Base-by-base conservation (phyloP, 768 basidiomycete genomes). In the Erythrobasidium yunnanense region DNA sequence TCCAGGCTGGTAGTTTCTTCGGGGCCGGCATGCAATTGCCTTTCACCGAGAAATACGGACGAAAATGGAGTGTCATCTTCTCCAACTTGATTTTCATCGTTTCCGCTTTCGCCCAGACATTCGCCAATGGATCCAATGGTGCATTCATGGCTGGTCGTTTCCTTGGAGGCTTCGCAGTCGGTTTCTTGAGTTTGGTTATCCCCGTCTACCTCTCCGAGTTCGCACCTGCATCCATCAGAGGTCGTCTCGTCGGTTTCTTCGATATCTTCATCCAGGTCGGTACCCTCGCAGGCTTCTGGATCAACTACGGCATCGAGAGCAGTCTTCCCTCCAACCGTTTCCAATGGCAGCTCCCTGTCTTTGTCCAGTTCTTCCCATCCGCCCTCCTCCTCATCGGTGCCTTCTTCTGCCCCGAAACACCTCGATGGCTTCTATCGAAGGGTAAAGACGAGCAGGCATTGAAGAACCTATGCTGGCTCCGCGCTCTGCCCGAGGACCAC, bases 301-400 rank as follows among this genome's bases (percentile, higher is more conserved):
- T 73, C 63, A 70, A 70, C 65, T 73, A 68, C 57, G 71, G 66
- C 22, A 69, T 73, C 30, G 65, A 69, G 32, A 25, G 54, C 33
- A 35, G 20, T 23, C 20, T 35, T 15, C 15, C 15, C 15, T 30
- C 33, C 20, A 35, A 47, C 18, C 7, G 30, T 25, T 34, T 51
- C 69, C 57, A 63, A 15, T 77, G 71, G 69, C 55, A 69, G n/a
- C 73, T 77, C 29, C 74, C 76, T 1, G 70, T 75, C 46, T 74
- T 74, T 11, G 66, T 77, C n/a, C 77, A 77, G 57, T 70, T 71
- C 57, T 62, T 71, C 66, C 69, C 70, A 1, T 66, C 38, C 18
- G 62, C 32, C 46, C 35, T 55, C 45, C 50, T 65, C 53, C 47
- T 58, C 18, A n/a, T 45, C 42, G 42, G 32, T 38, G 22, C 46